Evolutionary conservation across 371 early-diverging fungal genomes (phyloP), one percentile per base, ranked within the genome.

Genomic region (Actinomucor elegans): DNA sequence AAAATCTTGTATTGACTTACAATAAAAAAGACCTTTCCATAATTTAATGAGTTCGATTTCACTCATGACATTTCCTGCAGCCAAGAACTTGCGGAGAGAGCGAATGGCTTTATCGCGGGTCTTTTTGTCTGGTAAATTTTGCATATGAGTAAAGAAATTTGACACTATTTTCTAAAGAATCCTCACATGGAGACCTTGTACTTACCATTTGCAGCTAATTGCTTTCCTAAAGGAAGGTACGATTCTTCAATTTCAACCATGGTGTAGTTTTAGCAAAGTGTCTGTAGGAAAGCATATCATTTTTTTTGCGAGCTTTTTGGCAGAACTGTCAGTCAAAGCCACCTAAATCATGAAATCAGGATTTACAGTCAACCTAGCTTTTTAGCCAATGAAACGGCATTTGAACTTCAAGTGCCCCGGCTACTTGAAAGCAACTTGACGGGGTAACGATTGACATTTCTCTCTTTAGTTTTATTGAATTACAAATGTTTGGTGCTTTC

Each of bases 1-100:
- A 38, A 44, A 33, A 10, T 29, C 44, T 28, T 38, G 3, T 18
- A 11, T 37, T 21, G 18, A 57, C 87, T 61, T 84, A 91, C 95
- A 91, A 67, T 92, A 96, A 59, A 91, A 96, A 26, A 96, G 82
- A 14, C 91, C 97, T 73, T 93, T 93, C 95, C 97, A 96, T 18
- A 94, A 80, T 69, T 93, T 93, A 46, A 89, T 58, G 44, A 94
- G 75, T 26, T 93, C 93, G 24, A 80, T 48, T 20, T 88, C 74
- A 17, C 75, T 59, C 26, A 94, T 53, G n/a, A 75, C 77, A 7
- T 70, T 66, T 36, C 80, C 73, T 26, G 67, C 73, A 3, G 80
- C 66, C 21, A 95, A 69, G 64, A 83, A 90, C 41, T 66, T 63
- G 24, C 67, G 62, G 5, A 95, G 86, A 28, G 81, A 68, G 11